Percentiles rank a stretch among this genome's conserved stretches.
Evolutionary conservation across 164 flowering plant genomes (phyloP).

Genomic region (Vitis rupestris): DNA sequence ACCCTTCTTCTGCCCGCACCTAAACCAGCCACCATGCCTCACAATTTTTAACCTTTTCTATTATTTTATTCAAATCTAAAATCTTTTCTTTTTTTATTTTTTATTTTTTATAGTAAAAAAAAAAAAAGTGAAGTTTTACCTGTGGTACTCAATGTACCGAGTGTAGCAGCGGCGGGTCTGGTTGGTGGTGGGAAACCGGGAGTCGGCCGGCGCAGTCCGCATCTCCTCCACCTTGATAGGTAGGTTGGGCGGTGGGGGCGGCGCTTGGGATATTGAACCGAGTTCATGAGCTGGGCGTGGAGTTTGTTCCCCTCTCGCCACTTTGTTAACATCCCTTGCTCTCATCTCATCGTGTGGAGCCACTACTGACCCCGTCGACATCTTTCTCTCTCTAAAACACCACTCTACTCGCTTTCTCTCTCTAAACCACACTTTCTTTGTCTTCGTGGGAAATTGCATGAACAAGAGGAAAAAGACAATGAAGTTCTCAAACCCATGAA

Average conservation of each 20-base stretch:
- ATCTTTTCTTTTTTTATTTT: too few relatives aligned
- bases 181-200: slow-evolving; percentile 28
- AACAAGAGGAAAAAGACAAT: too few relatives aligned
- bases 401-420: too few relatives aligned
- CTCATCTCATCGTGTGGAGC: slow-evolving; percentile 47
- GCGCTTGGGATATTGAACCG: slow-evolving; percentile 17
- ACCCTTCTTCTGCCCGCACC: slow-evolving; percentile 32
- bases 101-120: too few relatives aligned
- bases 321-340: slow-evolving; percentile 35
- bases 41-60: too few relatives aligned
- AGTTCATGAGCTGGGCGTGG: slow-evolving; percentile 45
- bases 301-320: slow-evolving; percentile 48
- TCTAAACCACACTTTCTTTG: too few relatives aligned
- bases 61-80: too few relatives aligned
- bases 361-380: slow-evolving; percentile 12
- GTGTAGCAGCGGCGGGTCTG: slow-evolving; percentile 43
- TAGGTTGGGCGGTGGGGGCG: slow-evolving; percentile 19
- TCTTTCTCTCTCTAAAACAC: background rate
- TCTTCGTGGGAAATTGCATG: too few relatives aligned
- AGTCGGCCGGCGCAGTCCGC: slow-evolving; percentile 23
- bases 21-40: background rate
- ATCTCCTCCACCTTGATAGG: slow-evolving; percentile 9
- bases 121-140: slow-evolving; percentile 11
- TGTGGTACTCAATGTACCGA: slow-evolving; percentile 37
- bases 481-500: too few relatives aligned